Evolutionary conservation across 78 protist species (phyloP).

Genomic region (Dictyostelium firmibasis): DNA sequence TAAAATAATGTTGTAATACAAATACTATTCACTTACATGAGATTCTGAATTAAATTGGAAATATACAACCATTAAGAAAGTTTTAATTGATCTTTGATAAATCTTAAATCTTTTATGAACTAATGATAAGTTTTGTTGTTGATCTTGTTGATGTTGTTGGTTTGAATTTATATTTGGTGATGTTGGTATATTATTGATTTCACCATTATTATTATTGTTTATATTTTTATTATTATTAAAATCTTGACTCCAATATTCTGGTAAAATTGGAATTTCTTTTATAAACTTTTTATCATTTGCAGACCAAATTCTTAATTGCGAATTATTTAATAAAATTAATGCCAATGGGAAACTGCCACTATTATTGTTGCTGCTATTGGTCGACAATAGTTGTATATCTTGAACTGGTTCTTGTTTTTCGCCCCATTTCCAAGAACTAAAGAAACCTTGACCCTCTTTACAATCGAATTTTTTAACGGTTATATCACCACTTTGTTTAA

Average conservation of each 20-base stretch:
- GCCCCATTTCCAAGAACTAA: slow-evolving; percentile 18
- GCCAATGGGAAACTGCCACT: background rate
- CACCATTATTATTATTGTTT: background rate
- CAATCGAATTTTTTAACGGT: background rate
- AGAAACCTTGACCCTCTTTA: slow-evolving; percentile 1
- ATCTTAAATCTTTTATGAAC: slow-evolving; percentile 17
- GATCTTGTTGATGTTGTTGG: background rate
- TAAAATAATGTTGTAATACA: no score
- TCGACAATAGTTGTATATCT: slow-evolving; percentile 5
- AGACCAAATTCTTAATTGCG: slow-evolving; percentile 12
- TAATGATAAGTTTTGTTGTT: background rate
- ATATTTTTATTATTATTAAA: background rate
- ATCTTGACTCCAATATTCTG: slow-evolving; percentile 12
- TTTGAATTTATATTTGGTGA: slow-evolving; percentile 6
- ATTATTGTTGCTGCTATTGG: background rate
- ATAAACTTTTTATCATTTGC: background rate
- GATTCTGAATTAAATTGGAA: slow-evolving; percentile 39
- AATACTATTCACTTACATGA: slow-evolving; percentile 12
- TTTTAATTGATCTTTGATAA: background rate
- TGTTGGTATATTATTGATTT: background rate
- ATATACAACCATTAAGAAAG: slow-evolving; percentile 5
- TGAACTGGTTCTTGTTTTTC: slow-evolving; percentile 7
- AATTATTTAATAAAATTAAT: slow-evolving; percentile 21
- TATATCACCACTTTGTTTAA: slow-evolving; percentile 25
- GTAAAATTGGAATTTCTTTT: background rate